These are phyloP conservation scores for Ascocoryne sarcoides DNA, from an alignment of 2,329 filamentous ascomycete species.

Conservation along the genomic window DNA sequence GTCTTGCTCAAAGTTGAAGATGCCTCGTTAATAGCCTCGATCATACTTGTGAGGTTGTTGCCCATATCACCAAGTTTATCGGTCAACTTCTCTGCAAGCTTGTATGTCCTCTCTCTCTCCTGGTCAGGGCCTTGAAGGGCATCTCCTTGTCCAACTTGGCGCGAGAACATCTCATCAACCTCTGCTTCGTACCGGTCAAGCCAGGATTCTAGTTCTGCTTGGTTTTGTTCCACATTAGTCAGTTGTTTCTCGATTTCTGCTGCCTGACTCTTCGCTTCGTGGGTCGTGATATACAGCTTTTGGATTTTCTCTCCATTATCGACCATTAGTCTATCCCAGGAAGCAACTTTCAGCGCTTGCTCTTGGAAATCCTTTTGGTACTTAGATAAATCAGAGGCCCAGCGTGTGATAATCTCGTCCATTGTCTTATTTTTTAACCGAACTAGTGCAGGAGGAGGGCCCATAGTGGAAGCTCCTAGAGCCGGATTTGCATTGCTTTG, in stretches of 20 bases:
- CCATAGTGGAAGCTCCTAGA: conserved; percentile 66
- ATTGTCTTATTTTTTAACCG: conserved; percentile 97
- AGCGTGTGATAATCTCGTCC: conserved; percentile 96
- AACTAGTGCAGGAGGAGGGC: conserved; percentile 75
- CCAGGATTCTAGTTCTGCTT: conserved; percentile 81
- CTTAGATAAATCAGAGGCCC: conserved; percentile 89
- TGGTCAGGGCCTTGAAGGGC: conserved; percentile 81
- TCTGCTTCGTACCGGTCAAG: conserved; percentile 87
- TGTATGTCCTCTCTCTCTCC: conserved; percentile 92
- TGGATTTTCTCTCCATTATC: conserved; percentile 94
- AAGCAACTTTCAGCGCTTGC: conserved; percentile 75
- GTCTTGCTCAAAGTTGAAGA: conserved; percentile 85
- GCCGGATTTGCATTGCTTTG: conserved; percentile 24
- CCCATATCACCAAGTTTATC: conserved; percentile 90
- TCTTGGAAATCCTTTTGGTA: conserved; percentile 96
- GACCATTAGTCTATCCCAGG: conserved; percentile 85
- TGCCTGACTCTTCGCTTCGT: conserved; percentile 87
- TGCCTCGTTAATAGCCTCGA: conserved; percentile 93
- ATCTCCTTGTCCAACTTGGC: conserved; percentile 67
- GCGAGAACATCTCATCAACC: conserved; percentile 78
- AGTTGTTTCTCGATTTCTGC: conserved; percentile 91
- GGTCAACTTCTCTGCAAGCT: conserved; percentile 86
- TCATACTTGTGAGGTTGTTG: conserved; percentile 88
- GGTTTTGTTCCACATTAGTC: conserved; percentile 79
- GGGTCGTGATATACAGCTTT: conserved; percentile 83